Conservation (phyloP, 2,329 filamentous ascomycete species). For the Microdochium trichocladiopsis region DNA sequence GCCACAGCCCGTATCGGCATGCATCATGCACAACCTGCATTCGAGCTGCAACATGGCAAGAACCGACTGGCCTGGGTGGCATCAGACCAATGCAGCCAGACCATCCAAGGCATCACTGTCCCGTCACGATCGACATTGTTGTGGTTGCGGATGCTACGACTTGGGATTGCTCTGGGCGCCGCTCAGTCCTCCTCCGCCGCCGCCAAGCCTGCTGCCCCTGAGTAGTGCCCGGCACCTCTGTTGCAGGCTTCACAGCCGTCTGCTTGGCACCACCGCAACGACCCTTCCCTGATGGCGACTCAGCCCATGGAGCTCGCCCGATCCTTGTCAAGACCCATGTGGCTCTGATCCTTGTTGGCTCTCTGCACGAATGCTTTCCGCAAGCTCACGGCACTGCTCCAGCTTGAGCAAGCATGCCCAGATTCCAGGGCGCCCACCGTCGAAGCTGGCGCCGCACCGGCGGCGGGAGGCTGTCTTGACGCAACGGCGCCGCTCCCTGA, state of each 20-base stretch:
- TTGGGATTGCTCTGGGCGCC: neutral
- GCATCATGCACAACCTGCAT: neutral
- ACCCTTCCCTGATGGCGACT: neutral
- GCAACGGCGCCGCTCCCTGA: neutral
- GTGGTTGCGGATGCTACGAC: no score
- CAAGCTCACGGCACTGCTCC: neutral
- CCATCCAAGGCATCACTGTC: neutral
- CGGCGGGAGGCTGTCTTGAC: neutral
- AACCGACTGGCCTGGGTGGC: neutral
- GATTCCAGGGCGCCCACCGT: neutral
- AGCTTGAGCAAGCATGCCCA: neutral
- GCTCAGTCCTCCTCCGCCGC: neutral
- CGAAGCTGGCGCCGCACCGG: neutral
- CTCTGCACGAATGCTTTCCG: neutral
- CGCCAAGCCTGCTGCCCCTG: neutral
- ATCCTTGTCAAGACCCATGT: neutral
- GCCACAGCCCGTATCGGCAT: neutral
- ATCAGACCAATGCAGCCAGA: neutral
- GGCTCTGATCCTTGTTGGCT: neutral
- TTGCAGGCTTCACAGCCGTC: neutral
- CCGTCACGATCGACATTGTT: neutral
- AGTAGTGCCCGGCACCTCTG: neutral
- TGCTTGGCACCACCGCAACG: neutral
- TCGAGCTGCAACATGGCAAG: neutral
- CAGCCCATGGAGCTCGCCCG: neutral